These are phyloP conservation scores for Sequoiadendron giganteum DNA, from an alignment of 75 land plant genomes.

Conservation along the genomic window DNA sequence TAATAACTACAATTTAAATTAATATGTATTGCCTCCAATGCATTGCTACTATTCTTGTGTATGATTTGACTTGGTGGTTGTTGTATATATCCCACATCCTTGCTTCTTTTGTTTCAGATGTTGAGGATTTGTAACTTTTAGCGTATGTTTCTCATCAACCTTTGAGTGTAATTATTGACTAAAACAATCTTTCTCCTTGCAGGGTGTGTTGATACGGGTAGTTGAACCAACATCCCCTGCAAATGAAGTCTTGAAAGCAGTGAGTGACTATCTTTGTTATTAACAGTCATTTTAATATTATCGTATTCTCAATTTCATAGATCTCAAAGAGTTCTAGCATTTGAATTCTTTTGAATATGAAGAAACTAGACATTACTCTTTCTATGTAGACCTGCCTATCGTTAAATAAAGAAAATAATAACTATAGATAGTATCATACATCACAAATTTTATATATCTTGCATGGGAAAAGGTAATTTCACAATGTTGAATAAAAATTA, in stretches of 20 bases:
- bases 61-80: not conserved
- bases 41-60: not conserved
- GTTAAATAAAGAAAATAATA: not conserved
- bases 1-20: not conserved
- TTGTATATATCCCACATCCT: not conserved
- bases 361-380: not conserved
- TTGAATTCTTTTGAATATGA: not conserved
- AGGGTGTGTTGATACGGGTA: slow-evolving; percentile 90
- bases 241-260: slow-evolving; percentile 61
- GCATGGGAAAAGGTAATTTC: not conserved
- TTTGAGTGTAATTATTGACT: not conserved
- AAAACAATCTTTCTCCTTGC: slow-evolving; percentile 10
- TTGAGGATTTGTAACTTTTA: not conserved
- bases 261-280: slow-evolving; percentile 17
- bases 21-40: not conserved
- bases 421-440: not conserved
- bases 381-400: not conserved
- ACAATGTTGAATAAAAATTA: no score
- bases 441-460: not conserved
- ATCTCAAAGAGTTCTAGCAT: not conserved
- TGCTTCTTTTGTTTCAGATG: not conserved
- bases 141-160: not conserved
- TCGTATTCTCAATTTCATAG: not conserved
- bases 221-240: slow-evolving; percentile 93
- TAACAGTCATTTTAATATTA: not conserved